phyloP scores from a whole-genome alignment of 371 early-diverging fungal species.

The Aphelidium insulamus region DNA sequence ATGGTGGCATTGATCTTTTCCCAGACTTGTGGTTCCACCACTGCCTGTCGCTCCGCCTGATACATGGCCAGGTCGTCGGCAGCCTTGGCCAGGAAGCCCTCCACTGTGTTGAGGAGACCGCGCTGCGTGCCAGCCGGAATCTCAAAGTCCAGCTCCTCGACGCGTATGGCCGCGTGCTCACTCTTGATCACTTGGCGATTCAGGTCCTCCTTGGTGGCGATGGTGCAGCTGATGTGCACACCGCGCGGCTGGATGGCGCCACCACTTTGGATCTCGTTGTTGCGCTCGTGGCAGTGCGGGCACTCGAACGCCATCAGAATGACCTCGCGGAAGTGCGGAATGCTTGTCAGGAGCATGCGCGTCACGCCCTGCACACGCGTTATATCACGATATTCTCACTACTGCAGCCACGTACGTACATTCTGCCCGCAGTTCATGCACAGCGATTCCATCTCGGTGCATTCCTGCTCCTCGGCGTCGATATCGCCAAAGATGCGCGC shows the following conservation, averaged over 20 bases:
- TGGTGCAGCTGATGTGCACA: constrained; percentile 29
- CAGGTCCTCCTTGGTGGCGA: constrained; percentile 46
- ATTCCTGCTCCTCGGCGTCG: constrained; percentile 17
- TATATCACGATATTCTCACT: background rate
- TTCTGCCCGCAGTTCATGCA: constrained; percentile 79
- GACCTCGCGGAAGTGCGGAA: constrained; percentile 84
- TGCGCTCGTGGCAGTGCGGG: constrained; percentile 64
- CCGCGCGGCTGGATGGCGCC: constrained; percentile 59
- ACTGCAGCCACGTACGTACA: constrained; percentile 14
- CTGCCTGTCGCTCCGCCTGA: constrained; percentile 52
- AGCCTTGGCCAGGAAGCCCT: constrained; percentile 55
- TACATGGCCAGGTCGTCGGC: constrained; percentile 52
- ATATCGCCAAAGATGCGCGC: constrained; percentile 46
- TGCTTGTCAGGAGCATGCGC: constrained; percentile 60
- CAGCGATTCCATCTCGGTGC: constrained; percentile 61
- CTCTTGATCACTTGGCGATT: constrained; percentile 78
- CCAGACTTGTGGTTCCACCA: constrained; percentile 28
- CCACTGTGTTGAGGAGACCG: constrained; percentile 67
- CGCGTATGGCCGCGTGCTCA: constrained; percentile 50
- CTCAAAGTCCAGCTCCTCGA: constrained; percentile 68
- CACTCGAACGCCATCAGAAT: constrained; percentile 87
- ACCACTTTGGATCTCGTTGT: constrained; percentile 79
- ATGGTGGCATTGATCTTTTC: constrained; percentile 49
- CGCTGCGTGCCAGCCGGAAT: constrained; percentile 54
- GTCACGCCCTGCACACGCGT: constrained; percentile 39